Conservation (phyloP, 2,329 filamentous ascomycete species). For the Hypoxylon sp. region DNA sequence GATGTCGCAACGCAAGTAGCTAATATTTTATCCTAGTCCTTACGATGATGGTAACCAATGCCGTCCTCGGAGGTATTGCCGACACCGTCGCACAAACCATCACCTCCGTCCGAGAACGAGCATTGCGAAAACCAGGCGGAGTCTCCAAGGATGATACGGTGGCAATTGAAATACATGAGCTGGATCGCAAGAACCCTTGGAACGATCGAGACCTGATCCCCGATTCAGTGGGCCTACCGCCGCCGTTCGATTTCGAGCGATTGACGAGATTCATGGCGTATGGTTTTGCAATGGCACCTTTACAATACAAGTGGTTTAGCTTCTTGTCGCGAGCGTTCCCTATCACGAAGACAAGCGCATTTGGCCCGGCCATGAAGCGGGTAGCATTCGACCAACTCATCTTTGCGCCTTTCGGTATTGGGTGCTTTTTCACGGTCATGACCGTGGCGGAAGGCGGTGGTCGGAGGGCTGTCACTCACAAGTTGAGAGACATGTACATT, state of each 20-base stretch:
- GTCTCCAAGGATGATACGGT: conserved; percentile 71
- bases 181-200: conserved; percentile 81
- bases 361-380: conserved; percentile 83
- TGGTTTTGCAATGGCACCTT: conserved; percentile 92
- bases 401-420: conserved; percentile 89
- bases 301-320: conserved; percentile 96
- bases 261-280: conserved; percentile 96
- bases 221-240: conserved; percentile 69
- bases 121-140: conserved; percentile 68
- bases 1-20: not conserved
- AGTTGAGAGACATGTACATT: conserved; percentile 92
- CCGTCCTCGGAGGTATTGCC: conserved; percentile 91
- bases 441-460: conserved; percentile 93
- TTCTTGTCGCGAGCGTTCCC: conserved; percentile 86
- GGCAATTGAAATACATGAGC: conserved; percentile 87
- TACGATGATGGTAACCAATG: conserved; percentile 99
- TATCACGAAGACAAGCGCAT: conserved; percentile 77
- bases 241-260: conserved; percentile 94
- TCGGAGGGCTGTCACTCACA: conserved; percentile 77
- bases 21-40: conserved; percentile 67
- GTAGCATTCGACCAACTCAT: conserved; percentile 92
- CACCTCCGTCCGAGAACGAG: conserved; percentile 78
- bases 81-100: conserved; percentile 96
- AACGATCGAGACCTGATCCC: conserved; percentile 72
- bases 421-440: conserved; percentile 94